Base-by-base conservation (phyloP, 805 yeast genomes). In the Cyberlindnera suaveolens region DNA sequence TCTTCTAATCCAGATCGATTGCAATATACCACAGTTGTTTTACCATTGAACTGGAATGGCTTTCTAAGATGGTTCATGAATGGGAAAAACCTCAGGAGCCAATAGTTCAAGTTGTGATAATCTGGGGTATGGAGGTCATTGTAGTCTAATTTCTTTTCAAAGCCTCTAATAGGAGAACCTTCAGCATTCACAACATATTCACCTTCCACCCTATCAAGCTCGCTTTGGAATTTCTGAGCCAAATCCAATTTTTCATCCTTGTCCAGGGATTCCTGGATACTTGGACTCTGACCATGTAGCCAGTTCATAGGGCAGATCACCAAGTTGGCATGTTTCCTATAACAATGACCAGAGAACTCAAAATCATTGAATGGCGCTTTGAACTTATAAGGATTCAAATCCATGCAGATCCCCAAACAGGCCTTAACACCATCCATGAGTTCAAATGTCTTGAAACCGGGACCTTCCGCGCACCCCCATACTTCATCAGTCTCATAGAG, bases 331-430 rank as follows among this genome's bases (percentile, higher is more conserved):
- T 67, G 54, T 36, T 78, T 70, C 0, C 62, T 52, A 17, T 66
- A 57, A 45, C 85, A 78, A 41, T 70, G 68, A 26, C 63, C 59
- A 0, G 90, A 72, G 61, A 85, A 86, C 61, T 90, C 97, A 57
- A 75, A 87, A 20, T 68, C 71, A 31, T 72, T 68, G 63, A 87
- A 89, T 1, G 95, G 89, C 1, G 96, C 88, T 49, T 75, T 68
- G 60, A 90, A 90, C 58, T 85, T 72, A 60, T 85, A 84, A 0
- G 96, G 96, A 59, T 86, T 89, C 48, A 90, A 62, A 64, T 90
- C 98, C 97, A 90, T 90, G 60, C 98, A 90, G 6, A 90, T 88
- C 0, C 96, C 98, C 42, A 90, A 69, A 30, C 80, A 72, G 1
- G 83, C 66, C 31, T 60, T 71, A 6, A 75, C 51, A 19, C 63